phyloP scores from a whole-genome alignment of 2,329 filamentous ascomycete genomes.

The Calycina marina region DNA sequence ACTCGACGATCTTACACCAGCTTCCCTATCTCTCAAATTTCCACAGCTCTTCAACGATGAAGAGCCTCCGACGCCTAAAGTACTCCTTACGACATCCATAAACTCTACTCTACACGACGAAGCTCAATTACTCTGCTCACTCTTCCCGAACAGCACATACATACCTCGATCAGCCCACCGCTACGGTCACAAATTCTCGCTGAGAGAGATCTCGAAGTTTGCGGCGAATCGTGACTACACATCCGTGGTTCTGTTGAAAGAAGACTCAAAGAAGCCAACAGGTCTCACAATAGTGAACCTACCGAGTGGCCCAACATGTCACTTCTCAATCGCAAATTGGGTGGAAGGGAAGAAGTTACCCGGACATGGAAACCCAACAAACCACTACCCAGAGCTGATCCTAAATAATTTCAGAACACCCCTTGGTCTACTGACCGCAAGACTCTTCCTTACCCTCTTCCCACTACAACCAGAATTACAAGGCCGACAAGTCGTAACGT shows the following conservation, averaged over 20 bases:
- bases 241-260: slow-evolving; percentile 68
- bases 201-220: slow-evolving; percentile 80
- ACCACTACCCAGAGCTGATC: slow-evolving; percentile 78
- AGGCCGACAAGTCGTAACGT: slow-evolving; percentile 77
- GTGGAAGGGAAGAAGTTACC: slow-evolving; percentile 76
- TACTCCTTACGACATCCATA: slow-evolving; percentile 81
- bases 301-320: slow-evolving; percentile 76
- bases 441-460: slow-evolving; percentile 68
- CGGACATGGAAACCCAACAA: slow-evolving; percentile 76
- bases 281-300: slow-evolving; percentile 76
- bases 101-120: slow-evolving; percentile 80
- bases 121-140: slow-evolving; percentile 59
- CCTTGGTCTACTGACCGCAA: slow-evolving; percentile 73
- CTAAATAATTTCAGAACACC: slow-evolving; percentile 94
- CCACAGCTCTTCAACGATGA: slow-evolving; percentile 45
- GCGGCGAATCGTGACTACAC: slow-evolving; percentile 74
- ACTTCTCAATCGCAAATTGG: slow-evolving; percentile 85
- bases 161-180: slow-evolving; percentile 74
- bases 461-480: slow-evolving; percentile 70
- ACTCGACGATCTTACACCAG: slow-evolving; percentile 46
- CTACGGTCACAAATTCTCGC: slow-evolving; percentile 79
- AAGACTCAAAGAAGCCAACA: slow-evolving; percentile 74
- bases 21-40: slow-evolving; percentile 45
- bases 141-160: slow-evolving; percentile 74
- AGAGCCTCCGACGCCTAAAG: slow-evolving; percentile 44